Conservation (phyloP, 495 filamentous ascomycete genomes). For the Astrothelium macrocarpum region DNA sequence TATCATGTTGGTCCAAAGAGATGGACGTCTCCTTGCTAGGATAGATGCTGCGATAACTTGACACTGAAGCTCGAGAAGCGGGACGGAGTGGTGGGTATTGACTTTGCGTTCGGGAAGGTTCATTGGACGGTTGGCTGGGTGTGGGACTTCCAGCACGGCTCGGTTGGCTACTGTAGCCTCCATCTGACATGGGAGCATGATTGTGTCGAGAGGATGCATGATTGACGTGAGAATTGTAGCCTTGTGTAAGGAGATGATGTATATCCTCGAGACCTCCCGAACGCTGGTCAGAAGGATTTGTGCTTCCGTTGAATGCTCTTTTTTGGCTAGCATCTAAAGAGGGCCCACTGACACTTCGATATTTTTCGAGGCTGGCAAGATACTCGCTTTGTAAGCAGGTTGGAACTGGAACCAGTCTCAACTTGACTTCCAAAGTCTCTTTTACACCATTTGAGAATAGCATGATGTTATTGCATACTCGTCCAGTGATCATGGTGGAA, state of each 20-base stretch:
- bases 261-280: constrained; percentile 25
- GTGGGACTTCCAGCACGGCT: constrained; percentile 36
- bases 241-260: constrained; percentile 21
- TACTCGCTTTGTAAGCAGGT: constrained; percentile 63
- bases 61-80: constrained; percentile 38
- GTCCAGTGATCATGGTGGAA: constrained; percentile 75
- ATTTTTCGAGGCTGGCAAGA: constrained; percentile 52
- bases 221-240: background rate
- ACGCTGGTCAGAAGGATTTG: constrained; percentile 31
- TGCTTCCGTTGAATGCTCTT: background rate
- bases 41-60: constrained; percentile 13
- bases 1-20: constrained; percentile 1
- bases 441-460: constrained; percentile 73
- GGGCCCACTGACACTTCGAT: constrained; percentile 51
- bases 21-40: constrained; percentile 21
- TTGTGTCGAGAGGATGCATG: constrained; percentile 7
- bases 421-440: constrained; percentile 89
- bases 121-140: constrained; percentile 27
- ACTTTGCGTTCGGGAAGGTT: constrained; percentile 8
- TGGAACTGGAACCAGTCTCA: constrained; percentile 76
- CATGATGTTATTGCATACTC: constrained; percentile 74
- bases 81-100: constrained; percentile 26
- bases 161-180: constrained; percentile 22
- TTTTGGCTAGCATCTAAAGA: too few relatives aligned
- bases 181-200: constrained; percentile 7